phyloP scores from a whole-genome alignment of 2,329 filamentous ascomycete species.

The Dryadomyces sulphureus region DNA sequence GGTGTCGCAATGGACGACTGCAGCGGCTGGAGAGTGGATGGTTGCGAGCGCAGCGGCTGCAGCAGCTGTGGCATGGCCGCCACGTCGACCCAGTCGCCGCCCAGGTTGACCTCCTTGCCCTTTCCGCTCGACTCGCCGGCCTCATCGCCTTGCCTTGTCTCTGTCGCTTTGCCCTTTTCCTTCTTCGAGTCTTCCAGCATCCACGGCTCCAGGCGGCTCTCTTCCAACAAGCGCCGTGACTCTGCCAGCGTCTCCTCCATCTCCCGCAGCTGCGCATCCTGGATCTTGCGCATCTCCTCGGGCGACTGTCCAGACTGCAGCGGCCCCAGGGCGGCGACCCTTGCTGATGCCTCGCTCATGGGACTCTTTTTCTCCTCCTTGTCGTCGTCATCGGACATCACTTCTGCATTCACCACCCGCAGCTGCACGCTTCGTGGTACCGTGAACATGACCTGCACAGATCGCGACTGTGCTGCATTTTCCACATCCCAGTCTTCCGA shows the following conservation, averaged over 20 bases:
- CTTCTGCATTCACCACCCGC: conserved; percentile 74
- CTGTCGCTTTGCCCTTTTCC: background rate
- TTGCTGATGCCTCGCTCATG: background rate
- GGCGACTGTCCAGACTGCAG: background rate
- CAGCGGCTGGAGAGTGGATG: background rate
- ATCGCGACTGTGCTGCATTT: conserved; percentile 50
- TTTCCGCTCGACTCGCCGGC: background rate
- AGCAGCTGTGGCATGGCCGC: background rate
- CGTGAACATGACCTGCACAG: conserved; percentile 83
- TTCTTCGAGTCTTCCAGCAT: background rate
- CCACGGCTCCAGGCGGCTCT: conserved; percentile 5
- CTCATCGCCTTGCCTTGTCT: background rate
- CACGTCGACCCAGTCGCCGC: background rate
- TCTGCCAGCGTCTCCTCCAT: conserved; percentile 7
- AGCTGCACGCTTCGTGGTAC: conserved; percentile 72
- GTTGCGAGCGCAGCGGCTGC: background rate
- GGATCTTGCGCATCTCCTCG: background rate
- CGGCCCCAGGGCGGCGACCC: background rate
- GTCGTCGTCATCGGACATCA: conserved; percentile 19
- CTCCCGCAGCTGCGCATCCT: conserved; percentile 5
- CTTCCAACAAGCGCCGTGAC: conserved; percentile 5
- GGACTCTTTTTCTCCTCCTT: conserved; percentile 4
- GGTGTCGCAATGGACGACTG: background rate
- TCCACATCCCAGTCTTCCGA: conserved; percentile 62
- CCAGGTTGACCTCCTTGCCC: background rate